Evolutionary conservation across 805 yeast species (phyloP).

Genomic region (Komagataella kurtzmanii): DNA sequence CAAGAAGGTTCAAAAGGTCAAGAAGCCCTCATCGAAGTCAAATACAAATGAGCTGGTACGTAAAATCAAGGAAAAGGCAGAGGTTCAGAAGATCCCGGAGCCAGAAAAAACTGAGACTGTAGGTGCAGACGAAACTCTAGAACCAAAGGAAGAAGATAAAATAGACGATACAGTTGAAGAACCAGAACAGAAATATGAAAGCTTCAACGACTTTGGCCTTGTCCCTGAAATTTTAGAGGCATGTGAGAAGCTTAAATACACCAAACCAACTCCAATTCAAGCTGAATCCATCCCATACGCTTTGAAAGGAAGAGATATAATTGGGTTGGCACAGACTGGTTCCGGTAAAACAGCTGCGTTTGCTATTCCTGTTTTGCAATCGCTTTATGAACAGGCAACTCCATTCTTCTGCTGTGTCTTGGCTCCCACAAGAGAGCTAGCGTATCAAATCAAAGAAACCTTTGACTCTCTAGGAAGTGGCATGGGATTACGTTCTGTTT

Average conservation of each 20-base stretch:
- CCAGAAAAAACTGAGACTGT: constrained; percentile 1
- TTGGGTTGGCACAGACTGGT: constrained; percentile 96
- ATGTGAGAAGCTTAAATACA: constrained; percentile 57
- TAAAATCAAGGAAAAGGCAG: constrained; percentile 5
- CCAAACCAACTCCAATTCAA: constrained; percentile 89
- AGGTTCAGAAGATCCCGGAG: constrained; percentile 7
- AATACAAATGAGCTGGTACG: not conserved
- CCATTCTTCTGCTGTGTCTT: constrained; percentile 84
- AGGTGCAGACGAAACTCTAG: constrained; percentile 2
- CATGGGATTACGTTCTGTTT: constrained; percentile 86
- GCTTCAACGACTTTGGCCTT: constrained; percentile 44
- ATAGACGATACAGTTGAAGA: constrained; percentile 6
- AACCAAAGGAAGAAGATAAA: constrained; percentile 7
- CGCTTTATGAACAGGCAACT: constrained; percentile 77
- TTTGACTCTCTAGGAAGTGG: constrained; percentile 85
- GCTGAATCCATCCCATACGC: constrained; percentile 86
- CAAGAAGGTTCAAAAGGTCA: not conserved
- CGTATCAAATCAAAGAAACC: constrained; percentile 83
- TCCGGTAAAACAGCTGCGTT: constrained; percentile 98
- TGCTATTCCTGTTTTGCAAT: constrained; percentile 89
- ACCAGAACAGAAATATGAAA: constrained; percentile 9
- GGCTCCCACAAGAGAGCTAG: constrained; percentile 78
- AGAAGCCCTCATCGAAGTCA: not conserved
- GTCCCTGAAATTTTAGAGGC: constrained; percentile 76
- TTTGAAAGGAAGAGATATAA: constrained; percentile 78